Conservation (phyloP, 768 basidiomycete genomes). For the Tylopilus subfusipes region DNA sequence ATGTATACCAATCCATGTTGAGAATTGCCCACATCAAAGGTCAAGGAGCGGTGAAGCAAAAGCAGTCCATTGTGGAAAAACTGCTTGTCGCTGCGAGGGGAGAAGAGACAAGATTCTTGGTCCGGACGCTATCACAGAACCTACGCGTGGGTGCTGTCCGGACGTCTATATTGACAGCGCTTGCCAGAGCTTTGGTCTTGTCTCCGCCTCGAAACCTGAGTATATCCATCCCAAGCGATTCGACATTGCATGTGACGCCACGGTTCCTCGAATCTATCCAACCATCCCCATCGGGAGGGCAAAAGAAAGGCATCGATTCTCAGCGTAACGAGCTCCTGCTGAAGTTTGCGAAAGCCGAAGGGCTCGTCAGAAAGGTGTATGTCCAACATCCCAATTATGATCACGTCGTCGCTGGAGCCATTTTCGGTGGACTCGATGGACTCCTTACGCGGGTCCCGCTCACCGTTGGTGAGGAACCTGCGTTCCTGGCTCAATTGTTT, state of each 20-base stretch:
- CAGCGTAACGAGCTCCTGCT: constrained; percentile 36
- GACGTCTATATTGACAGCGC: constrained; percentile 73
- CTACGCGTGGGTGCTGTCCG: constrained; percentile 87
- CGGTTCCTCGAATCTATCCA: constrained; percentile 19
- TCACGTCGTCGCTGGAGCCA: constrained; percentile 58
- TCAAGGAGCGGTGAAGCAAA: constrained; percentile 68
- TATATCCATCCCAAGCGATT: constrained; percentile 16
- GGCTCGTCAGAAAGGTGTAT: constrained; percentile 65
- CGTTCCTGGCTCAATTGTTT: constrained; percentile 6
- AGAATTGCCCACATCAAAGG: constrained; percentile 70
- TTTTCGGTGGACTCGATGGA: constrained; percentile 57
- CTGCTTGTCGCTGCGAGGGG: constrained; percentile 81
- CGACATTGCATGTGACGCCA: constrained; percentile 28
- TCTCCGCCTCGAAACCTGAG: constrained; percentile 37
- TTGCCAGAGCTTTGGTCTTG: constrained; percentile 76
- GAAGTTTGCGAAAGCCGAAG: constrained; percentile 57
- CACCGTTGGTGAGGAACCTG: constrained; percentile 55
- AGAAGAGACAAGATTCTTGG: constrained; percentile 84
- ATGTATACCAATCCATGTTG: constrained; percentile 65
- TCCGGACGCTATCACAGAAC: constrained; percentile 69
- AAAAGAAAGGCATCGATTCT: constrained; percentile 31
- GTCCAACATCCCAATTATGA: constrained; percentile 77
- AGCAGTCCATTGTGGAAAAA: constrained; percentile 74
- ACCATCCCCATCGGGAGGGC: constrained; percentile 16
- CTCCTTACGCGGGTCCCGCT: constrained; percentile 61